Percentiles rank a stretch among this genome's conserved stretches.
Conservation (phyloP, 192 early-diverging fungal genomes). For the Entomortierella chlamydospora region DNA sequence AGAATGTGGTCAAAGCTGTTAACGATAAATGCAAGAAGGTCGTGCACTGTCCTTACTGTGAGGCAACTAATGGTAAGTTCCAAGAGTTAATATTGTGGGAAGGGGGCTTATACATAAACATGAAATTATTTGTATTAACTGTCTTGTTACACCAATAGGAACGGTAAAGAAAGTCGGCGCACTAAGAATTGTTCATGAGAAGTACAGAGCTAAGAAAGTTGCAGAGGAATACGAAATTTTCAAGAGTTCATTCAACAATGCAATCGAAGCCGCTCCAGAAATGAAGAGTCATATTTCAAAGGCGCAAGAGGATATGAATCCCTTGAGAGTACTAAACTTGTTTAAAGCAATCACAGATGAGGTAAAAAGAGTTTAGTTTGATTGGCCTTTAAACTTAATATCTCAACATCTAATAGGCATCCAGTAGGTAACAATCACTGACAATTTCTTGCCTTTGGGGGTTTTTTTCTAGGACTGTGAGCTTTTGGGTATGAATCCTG, state of each 20-base stretch:
- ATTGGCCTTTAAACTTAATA: background rate
- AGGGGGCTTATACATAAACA: background rate
- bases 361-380: conserved; percentile 39
- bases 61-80: conserved; percentile 77
- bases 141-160: conserved; percentile 49
- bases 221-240: conserved; percentile 78
- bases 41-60: conserved; percentile 85
- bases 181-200: conserved; percentile 96
- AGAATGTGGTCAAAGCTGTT: conserved; percentile 83
- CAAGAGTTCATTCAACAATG: conserved; percentile 80
- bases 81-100: background rate
- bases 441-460: background rate
- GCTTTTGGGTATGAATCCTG: conserved; percentile 90
- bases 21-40: conserved; percentile 92
- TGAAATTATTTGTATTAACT: conserved; percentile 1
- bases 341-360: conserved; percentile 91
- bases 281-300: conserved; percentile 80
- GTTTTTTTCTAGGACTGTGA: conserved; percentile 82
- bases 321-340: conserved; percentile 84
- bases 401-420: background rate
- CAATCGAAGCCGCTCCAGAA: conserved; percentile 77
- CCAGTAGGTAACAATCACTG: background rate
- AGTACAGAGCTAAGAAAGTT: conserved; percentile 85
- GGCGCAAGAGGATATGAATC: conserved; percentile 96
- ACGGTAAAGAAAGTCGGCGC: conserved; percentile 96